phyloP scores from a whole-genome alignment of 768 basidiomycete species.

The Leucocoprinus sp. region DNA sequence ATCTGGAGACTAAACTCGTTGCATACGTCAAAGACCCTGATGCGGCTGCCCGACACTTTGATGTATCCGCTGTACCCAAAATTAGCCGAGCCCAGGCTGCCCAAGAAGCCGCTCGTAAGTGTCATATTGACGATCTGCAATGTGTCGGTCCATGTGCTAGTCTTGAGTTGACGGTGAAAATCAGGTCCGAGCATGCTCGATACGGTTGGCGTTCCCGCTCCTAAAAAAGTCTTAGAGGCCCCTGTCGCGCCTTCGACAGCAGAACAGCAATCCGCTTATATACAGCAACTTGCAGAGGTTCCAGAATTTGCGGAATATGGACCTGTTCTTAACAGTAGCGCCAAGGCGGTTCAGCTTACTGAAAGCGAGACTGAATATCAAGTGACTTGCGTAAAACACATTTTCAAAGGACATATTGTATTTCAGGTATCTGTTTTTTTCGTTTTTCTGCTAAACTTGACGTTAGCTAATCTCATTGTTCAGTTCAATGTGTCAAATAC shows the following conservation, averaged over 20 bases:
- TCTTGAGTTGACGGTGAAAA: conserved; percentile 9
- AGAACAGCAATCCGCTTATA: conserved; percentile 84
- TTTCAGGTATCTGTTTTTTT: conserved; percentile 64
- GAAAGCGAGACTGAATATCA: conserved; percentile 98
- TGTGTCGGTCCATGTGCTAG: not conserved
- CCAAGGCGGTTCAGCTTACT: conserved; percentile 75
- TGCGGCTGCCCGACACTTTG: conserved; percentile 69
- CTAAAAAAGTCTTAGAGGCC: conserved; percentile 47
- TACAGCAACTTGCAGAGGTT: conserved; percentile 76
- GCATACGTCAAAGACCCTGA: conserved; percentile 82
- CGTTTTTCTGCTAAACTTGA: not conserved
- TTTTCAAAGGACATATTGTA: conserved; percentile 91
- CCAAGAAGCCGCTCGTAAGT: conserved; percentile 79
- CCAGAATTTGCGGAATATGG: conserved; percentile 85
- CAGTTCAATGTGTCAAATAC: conserved; percentile 99
- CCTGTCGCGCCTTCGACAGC: conserved; percentile 77
- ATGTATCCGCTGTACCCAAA: conserved; percentile 80
- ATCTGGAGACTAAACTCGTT: conserved; percentile 87
- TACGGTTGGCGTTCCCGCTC: conserved; percentile 65
- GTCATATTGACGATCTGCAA: not conserved
- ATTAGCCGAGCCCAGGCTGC: conserved; percentile 90
- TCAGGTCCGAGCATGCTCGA: conserved; percentile 81
- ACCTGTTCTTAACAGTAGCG: conserved; percentile 76
- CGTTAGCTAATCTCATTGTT: conserved; percentile 10
- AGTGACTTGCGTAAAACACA: conserved; percentile 92